phyloP scores from a whole-genome alignment of 1,139 yeast species.

The Taphrina flavorubra region DNA sequence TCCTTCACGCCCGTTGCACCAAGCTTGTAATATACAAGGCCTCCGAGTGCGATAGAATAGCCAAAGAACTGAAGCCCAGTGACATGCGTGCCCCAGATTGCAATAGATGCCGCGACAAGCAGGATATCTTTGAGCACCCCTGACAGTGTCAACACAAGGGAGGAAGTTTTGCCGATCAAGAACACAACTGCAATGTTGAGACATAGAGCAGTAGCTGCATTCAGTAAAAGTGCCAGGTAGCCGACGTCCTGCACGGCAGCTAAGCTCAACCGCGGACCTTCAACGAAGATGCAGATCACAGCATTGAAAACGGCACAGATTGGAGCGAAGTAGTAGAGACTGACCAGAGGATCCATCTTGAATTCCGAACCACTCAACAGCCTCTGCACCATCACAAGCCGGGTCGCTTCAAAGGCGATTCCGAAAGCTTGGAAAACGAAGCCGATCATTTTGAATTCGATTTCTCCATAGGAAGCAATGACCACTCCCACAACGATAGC shows the following conservation, averaged over 20 bases:
- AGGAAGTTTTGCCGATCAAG: constrained; percentile 47
- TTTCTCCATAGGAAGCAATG: constrained; percentile 47
- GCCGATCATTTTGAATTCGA: constrained; percentile 45
- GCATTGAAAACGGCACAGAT: constrained; percentile 45
- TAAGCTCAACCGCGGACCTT: constrained; percentile 42
- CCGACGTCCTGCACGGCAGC: constrained; percentile 44
- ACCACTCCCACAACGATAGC: constrained; percentile 47
- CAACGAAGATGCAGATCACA: constrained; percentile 31
- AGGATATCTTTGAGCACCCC: constrained; percentile 47
- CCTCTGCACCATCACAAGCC: constrained; percentile 47
- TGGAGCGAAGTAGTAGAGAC: constrained; percentile 47
- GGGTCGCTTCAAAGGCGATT: constrained; percentile 46
- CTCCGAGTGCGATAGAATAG: constrained; percentile 46
- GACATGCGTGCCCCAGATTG: constrained; percentile 47
- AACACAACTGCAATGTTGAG: constrained; percentile 47
- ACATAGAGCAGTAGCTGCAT: constrained; percentile 46
- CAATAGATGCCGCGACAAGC: constrained; percentile 46
- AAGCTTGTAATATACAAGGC: constrained; percentile 47
- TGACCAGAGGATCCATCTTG: constrained; percentile 47
- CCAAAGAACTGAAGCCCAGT: constrained; percentile 46
- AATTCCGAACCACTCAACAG: constrained; percentile 42
- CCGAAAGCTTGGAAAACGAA: constrained; percentile 46
- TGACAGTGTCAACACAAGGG: constrained; percentile 47
- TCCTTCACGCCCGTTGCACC: constrained; percentile 41
- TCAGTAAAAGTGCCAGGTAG: constrained; percentile 42